These are phyloP conservation scores for Calonectria crousiana DNA, from an alignment of 2,329 filamentous ascomycete species.

Conservation along the genomic window DNA sequence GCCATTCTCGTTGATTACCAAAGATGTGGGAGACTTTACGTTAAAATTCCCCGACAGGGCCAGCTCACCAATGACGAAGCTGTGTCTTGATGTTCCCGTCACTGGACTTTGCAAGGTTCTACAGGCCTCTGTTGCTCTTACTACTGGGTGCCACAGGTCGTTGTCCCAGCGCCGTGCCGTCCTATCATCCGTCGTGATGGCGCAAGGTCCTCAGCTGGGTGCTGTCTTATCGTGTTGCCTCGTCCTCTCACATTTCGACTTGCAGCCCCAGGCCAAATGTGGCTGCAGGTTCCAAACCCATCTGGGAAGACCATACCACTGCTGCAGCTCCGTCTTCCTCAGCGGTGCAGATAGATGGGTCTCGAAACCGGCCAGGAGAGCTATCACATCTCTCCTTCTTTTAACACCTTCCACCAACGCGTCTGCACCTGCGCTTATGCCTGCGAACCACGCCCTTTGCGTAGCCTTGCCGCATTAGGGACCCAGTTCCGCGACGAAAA, in stretches of 20 bases:
- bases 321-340: neutral
- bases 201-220: neutral
- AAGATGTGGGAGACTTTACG: neutral
- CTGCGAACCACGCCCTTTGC: slow-evolving; percentile 15
- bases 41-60: neutral
- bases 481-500: slow-evolving; percentile 9
- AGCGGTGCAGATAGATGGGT: neutral
- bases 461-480: slow-evolving; percentile 8
- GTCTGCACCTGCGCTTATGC: neutral
- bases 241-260: slow-evolving; percentile 9
- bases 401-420: neutral
- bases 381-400: slow-evolving; percentile 7
- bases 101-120: slow-evolving; percentile 2
- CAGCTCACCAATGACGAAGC: slow-evolving; percentile 4
- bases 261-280: slow-evolving; percentile 1
- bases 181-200: slow-evolving; percentile 9
- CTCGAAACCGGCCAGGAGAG: neutral
- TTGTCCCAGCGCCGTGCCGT: slow-evolving; percentile 7
- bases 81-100: neutral
- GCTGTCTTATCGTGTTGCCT: slow-evolving; percentile 6
- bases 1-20: slow-evolving; percentile 1
- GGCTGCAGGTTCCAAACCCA: slow-evolving; percentile 8
- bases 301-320: neutral
- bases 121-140: slow-evolving; percentile 1
- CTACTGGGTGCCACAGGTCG: slow-evolving; percentile 6